Percentiles rank a stretch among this genome's conserved stretches.
phyloP scores from a whole-genome alignment of 306 rosid genomes.

The Trifolium subterraneum region DNA sequence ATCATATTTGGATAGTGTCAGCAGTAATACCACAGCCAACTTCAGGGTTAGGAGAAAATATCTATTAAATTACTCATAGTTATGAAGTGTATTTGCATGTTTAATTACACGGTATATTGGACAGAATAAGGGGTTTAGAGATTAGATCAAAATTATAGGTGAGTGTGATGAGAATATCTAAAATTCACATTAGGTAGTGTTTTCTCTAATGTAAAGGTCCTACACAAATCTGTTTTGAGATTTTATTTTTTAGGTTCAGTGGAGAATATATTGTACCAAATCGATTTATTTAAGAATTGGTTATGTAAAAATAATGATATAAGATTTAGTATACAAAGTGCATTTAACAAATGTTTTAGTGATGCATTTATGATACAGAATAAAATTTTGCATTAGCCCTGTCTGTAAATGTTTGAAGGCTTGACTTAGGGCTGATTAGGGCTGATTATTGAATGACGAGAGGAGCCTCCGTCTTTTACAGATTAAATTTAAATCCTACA shows the following conservation, averaged over 20 bases:
- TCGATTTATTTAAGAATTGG: too few species aligned
- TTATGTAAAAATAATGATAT: constrained; percentile 10
- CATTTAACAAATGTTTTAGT: background rate
- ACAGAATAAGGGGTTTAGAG: background rate
- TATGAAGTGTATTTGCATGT: background rate
- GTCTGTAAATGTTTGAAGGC: background rate
- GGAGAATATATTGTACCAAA: too few species aligned
- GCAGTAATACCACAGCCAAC: constrained; percentile 61
- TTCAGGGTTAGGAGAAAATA: constrained; percentile 21
- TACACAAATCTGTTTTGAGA: too few species aligned
- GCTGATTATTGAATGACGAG: background rate
- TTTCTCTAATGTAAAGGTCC: background rate
- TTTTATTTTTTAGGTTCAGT: too few species aligned
- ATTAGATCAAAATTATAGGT: background rate
- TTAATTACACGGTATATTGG: background rate
- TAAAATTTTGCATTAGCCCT: background rate
- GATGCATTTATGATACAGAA: background rate
- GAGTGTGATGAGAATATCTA: background rate
- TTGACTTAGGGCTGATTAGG: background rate
- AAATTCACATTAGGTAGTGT: background rate
- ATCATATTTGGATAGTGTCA: constrained; percentile 55
- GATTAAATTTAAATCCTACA: background rate
- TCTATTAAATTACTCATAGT: background rate
- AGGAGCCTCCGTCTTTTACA: background rate
- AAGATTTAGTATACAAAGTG: background rate